Percentiles rank a stretch among this genome's conserved stretches.
Evolutionary conservation across 192 early-diverging fungal species (phyloP).

Genomic region (Backusella liffmaniae): DNA sequence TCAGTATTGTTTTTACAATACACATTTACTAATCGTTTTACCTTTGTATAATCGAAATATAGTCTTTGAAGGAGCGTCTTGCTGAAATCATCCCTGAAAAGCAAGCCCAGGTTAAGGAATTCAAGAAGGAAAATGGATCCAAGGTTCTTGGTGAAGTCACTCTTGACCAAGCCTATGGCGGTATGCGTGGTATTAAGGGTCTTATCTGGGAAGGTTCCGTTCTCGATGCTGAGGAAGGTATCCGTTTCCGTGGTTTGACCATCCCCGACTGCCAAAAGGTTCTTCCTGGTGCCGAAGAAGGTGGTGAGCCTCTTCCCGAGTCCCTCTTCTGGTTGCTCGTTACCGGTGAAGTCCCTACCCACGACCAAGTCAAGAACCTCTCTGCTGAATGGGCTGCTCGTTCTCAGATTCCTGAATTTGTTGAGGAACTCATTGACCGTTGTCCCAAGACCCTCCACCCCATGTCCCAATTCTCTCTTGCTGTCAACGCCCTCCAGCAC

Average conservation of each 20-base stretch:
- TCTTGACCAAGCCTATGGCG: slow-evolving; percentile 97
- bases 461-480: slow-evolving; percentile 98
- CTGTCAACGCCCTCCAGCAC: slow-evolving; percentile 96
- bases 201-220: slow-evolving; percentile 98
- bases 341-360: slow-evolving; percentile 95
- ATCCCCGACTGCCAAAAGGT: slow-evolving; percentile 95
- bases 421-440: slow-evolving; percentile 96
- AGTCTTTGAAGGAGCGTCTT: slow-evolving; percentile 94
- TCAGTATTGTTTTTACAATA: neutral
- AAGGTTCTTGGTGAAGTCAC: slow-evolving; percentile 93
- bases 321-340: slow-evolving; percentile 97
- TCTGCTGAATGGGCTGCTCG: slow-evolving; percentile 98
- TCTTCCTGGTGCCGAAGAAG: slow-evolving; percentile 86
- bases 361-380: slow-evolving; percentile 84
- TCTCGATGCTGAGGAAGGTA: slow-evolving; percentile 96
- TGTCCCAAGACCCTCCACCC: slow-evolving; percentile 99
- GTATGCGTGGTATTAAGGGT: slow-evolving; percentile 99
- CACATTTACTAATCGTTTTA: neutral
- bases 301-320: slow-evolving; percentile 95
- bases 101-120: slow-evolving; percentile 92
- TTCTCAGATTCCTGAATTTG: slow-evolving; percentile 87
- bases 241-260: slow-evolving; percentile 95
- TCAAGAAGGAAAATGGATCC: slow-evolving; percentile 88
- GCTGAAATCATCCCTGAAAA: slow-evolving; percentile 93
- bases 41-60: slow-evolving; percentile 31